Base-by-base conservation (phyloP, 2,329 filamentous ascomycete species). In the Lachnellula hyalina region DNA sequence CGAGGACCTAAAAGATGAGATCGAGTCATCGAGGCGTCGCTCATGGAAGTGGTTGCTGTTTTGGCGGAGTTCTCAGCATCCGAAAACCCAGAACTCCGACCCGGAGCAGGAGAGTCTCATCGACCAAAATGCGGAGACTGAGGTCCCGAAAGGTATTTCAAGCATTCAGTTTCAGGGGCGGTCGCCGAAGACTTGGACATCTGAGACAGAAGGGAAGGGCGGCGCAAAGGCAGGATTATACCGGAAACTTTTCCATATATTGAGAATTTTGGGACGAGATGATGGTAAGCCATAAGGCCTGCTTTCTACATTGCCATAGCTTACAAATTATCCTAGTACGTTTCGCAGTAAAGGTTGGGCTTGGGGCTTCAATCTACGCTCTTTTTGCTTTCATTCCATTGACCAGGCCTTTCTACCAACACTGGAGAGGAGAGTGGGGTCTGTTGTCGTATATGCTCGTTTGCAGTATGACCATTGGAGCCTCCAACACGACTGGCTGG, bases 371-470 rank as follows among this genome's bases (percentile, higher is more conserved):
- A 4, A 73, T 96, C 0, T 97, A 93, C 75, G 93, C 91, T 17
- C 83, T 94, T 70, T 89, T 95, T 63, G 87, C 94, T 2, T 99
- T 96, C 66, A 80, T 96, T 35, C 81, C 85, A 0, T 75, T 80
- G 8, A 96, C 91, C 2, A 79, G 91, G 51, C 88, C 89, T 0
- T 79, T 87, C 19, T 99, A 96, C 69, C 80, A 84, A 51, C 86
- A 87, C 65, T 97, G 92, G 90, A 81, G 93, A 69, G 93, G 93
- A 32, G 94, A 99, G 77, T 99, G 94, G 94, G 94, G 94, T 21
- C 78, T 99, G 2, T 72, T 99, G 53, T 96, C 91, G 0, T 97
- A 96, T 75, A 97, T 97, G 93, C 85, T 97, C 67, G 94, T 99
- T 23, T 96, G 92, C 68, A 91, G 89, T 38, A 97, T 96, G 91